These are phyloP conservation scores for Skeletonema grethae DNA, from an alignment of 108 stramenopile genomes.

Conservation along the genomic window DNA sequence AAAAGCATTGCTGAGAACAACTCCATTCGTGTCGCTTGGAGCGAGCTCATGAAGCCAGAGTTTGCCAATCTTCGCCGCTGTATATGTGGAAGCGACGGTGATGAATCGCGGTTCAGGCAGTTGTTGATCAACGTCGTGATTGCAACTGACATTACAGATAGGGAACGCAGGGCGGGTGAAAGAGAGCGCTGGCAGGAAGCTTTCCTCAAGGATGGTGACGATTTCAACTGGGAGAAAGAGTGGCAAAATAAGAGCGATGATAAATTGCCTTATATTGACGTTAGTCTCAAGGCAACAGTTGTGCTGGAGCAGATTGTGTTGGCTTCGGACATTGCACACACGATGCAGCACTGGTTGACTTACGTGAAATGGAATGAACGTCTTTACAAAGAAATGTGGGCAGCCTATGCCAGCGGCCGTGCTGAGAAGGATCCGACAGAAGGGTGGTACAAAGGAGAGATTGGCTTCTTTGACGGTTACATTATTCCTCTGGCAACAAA, in stretches of 20 bases:
- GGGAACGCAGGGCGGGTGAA: constrained; percentile 17
- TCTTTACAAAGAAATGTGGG: constrained; percentile 51
- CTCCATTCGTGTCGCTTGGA: constrained; percentile 42
- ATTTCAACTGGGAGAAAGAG: constrained; percentile 8
- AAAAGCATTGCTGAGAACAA: constrained; percentile 37
- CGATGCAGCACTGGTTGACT: constrained; percentile 57
- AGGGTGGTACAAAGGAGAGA: constrained; percentile 33
- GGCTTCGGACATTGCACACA: constrained; percentile 51
- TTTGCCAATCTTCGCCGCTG: constrained; percentile 20
- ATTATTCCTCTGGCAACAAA: constrained; percentile 39
- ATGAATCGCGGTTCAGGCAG: constrained; percentile 23
- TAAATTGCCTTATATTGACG: constrained; percentile 11
- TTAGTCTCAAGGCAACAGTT: constrained; percentile 8
- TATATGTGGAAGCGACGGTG: constrained; percentile 21
- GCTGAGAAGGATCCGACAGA: constrained; percentile 20
- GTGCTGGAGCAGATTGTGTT: constrained; percentile 49
- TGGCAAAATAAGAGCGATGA: constrained; percentile 12
- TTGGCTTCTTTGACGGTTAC: constrained; percentile 36
- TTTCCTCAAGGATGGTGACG: neutral
- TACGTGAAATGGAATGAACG: constrained; percentile 56
- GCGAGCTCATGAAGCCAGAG: constrained; percentile 30
- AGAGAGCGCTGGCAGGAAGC: constrained; percentile 21
- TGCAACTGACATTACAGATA: constrained; percentile 40
- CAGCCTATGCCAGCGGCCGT: constrained; percentile 16
- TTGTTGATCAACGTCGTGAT: constrained; percentile 26